Evolutionary conservation across 768 basidiomycete species (phyloP), one percentile per base, ranked within the genome.

Genomic region (Boletellus emodensis): DNA sequence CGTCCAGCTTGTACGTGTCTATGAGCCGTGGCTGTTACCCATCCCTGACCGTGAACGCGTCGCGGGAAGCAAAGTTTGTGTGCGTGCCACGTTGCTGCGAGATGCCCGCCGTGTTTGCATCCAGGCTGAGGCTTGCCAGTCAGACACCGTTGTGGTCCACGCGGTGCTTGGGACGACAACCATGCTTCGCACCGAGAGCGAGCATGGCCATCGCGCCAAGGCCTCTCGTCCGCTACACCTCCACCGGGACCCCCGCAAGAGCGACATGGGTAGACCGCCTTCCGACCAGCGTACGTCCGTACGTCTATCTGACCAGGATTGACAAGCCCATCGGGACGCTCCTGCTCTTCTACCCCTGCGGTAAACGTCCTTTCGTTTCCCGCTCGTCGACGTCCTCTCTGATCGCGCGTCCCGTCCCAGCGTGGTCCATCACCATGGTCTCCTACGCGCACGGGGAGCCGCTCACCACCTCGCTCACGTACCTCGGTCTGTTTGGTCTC

Each of bases 401-500:
- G 33, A 49, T 33, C 18, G 17, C 18, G 17, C 10, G 30, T 1
- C 20, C 37, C 15, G n/a, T 14, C 13, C 36, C 24, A 99, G 96
- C 94, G 8, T 99, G 96, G 96, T 92, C 93, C 10, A 96, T 99
- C 61, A 90, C 92, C 7, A 95, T 99, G 90, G 93, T 93, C 0
- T 84, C 90, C 2, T 94, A 94, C 59, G 85, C 90, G 11, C 70
- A 83, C 8, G 74, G 84, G 18, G 72, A 80, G 5, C 88, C 93
- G 0, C 73, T 78, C 40, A 77, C 80, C 2, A 79, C 76, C 0
- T 88, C 91, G 14, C 63, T 92, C 47, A 83, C 80, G 15, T 95
- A 93, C 62, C 73, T 91, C 41, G 71, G 81, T 32, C 72, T 98
- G 2, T 98, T 98, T 62, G 94, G 91, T 3, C 65, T 85, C 10